Conservation (phyloP, 805 yeast species). For the Candida endomychidarum region DNA sequence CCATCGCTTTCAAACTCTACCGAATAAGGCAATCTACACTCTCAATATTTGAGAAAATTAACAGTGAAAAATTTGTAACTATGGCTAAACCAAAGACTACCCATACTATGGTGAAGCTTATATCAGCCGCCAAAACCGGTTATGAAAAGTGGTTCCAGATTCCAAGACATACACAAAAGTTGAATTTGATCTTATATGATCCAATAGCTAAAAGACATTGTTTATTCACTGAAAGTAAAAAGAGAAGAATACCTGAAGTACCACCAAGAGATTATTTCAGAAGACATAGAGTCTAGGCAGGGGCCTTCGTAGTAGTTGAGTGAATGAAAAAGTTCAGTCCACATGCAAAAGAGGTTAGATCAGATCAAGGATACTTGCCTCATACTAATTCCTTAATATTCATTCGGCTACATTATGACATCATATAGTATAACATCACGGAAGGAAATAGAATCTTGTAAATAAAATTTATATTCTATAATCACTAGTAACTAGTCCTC, state of each 20-base stretch:
- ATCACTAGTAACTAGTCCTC: no score
- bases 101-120: conserved; percentile 77
- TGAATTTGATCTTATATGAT: conserved; percentile 83
- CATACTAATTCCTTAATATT: no score
- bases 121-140: conserved; percentile 91
- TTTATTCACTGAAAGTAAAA: conserved; percentile 81
- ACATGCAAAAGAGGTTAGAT: no score
- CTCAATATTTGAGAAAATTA: not conserved
- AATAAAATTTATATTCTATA: not conserved
- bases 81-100: conserved; percentile 66
- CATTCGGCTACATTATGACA: no score
- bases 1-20: no score
- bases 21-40: conserved; percentile 7
- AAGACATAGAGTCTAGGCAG: conserved; percentile 22
- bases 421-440: no score
- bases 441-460: no score
- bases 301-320: not conserved
- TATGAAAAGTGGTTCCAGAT: conserved; percentile 75
- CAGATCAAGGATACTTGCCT: no score
- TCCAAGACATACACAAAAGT: conserved; percentile 77
- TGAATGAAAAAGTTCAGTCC: not conserved
- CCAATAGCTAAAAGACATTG: conserved; percentile 89
- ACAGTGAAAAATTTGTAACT: conserved; percentile 14
- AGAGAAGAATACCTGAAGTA: conserved; percentile 68
- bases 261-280: conserved; percentile 36